Conservation (phyloP, 2,329 filamentous ascomycete genomes). For the Lasiodiplodia sp. region DNA sequence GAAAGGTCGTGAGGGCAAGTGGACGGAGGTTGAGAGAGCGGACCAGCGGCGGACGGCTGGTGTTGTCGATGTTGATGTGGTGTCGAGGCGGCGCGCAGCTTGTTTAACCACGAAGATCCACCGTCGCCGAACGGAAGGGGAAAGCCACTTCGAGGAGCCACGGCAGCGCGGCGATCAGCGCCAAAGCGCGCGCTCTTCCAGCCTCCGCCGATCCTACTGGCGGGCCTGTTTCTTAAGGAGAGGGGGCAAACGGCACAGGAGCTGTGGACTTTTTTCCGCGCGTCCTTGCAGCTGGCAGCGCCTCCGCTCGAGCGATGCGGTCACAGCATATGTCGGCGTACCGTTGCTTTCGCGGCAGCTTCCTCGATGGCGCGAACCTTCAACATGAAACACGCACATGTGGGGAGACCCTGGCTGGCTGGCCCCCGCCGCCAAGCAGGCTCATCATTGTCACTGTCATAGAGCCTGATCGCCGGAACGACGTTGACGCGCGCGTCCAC, state of each 20-base stretch:
- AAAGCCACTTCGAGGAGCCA: constrained; percentile 21
- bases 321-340: constrained; percentile 11
- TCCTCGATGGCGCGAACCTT: constrained; percentile 22
- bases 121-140: constrained; percentile 25
- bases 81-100: constrained; percentile 26
- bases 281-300: constrained; percentile 19
- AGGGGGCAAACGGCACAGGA: constrained; percentile 12
- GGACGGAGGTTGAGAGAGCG: constrained; percentile 6
- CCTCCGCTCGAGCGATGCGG: neutral
- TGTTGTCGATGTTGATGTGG: constrained; percentile 22
- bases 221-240: constrained; percentile 18
- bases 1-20: neutral
- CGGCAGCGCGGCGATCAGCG: constrained; percentile 26
- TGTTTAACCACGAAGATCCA: constrained; percentile 27
- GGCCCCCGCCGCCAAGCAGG: constrained; percentile 19
- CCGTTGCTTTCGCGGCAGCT: constrained; percentile 8
- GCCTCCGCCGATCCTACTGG: constrained; percentile 16
- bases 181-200: constrained; percentile 24
- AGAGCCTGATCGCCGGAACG: neutral
- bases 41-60: constrained; percentile 6
- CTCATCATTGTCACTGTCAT: too few species aligned
- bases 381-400: constrained; percentile 16
- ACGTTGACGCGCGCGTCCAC: neutral
- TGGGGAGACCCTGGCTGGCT: constrained; percentile 22
- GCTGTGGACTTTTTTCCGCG: constrained; percentile 10